These are phyloP conservation scores for Hypoxylon sp. DNA, from an alignment of 2,329 filamentous ascomycete genomes.

Conservation along the genomic window DNA sequence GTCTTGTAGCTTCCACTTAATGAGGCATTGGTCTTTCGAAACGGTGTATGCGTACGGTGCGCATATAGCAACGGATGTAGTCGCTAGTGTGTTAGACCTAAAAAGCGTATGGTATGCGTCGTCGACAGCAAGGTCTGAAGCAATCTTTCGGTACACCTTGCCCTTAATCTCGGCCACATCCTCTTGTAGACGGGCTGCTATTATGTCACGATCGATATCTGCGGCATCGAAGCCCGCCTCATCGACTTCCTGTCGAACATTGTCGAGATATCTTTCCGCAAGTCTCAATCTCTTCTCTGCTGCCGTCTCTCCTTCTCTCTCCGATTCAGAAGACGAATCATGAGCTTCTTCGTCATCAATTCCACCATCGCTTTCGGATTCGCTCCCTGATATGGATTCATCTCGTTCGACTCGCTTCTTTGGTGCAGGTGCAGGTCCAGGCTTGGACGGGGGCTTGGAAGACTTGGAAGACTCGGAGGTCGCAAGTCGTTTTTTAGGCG, in stretches of 20 bases:
- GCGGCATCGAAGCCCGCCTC: slow-evolving; percentile 91
- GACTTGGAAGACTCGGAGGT: slow-evolving; percentile 49
- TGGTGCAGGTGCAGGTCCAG: slow-evolving; percentile 49
- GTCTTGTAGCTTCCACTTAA: slow-evolving; percentile 88
- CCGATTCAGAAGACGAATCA: slow-evolving; percentile 65
- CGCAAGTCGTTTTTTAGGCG: slow-evolving; percentile 67
- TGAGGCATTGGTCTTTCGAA: slow-evolving; percentile 82
- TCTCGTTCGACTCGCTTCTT: slow-evolving; percentile 61
- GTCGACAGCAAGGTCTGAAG: slow-evolving; percentile 74
- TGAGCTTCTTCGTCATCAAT: slow-evolving; percentile 58
- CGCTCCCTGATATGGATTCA: slow-evolving; percentile 87
- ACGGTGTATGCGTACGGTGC: slow-evolving; percentile 87
- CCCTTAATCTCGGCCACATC: slow-evolving; percentile 94
- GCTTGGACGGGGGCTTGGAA: slow-evolving; percentile 47
- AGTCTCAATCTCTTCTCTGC: slow-evolving; percentile 86
- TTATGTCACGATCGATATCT: slow-evolving; percentile 90
- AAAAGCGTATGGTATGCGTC: slow-evolving; percentile 75
- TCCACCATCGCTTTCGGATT: slow-evolving; percentile 71
- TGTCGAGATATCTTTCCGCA: slow-evolving; percentile 92
- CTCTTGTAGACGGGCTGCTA: slow-evolving; percentile 88
- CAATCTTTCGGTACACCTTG: slow-evolving; percentile 83
- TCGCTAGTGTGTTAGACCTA: slow-evolving; percentile 77
- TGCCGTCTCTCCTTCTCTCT: slow-evolving; percentile 85
- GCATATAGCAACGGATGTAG: slow-evolving; percentile 82
- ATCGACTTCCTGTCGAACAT: slow-evolving; percentile 79